phyloP scores from a whole-genome alignment of 305 asterid genomes.

The Ilex paraguariensis region DNA sequence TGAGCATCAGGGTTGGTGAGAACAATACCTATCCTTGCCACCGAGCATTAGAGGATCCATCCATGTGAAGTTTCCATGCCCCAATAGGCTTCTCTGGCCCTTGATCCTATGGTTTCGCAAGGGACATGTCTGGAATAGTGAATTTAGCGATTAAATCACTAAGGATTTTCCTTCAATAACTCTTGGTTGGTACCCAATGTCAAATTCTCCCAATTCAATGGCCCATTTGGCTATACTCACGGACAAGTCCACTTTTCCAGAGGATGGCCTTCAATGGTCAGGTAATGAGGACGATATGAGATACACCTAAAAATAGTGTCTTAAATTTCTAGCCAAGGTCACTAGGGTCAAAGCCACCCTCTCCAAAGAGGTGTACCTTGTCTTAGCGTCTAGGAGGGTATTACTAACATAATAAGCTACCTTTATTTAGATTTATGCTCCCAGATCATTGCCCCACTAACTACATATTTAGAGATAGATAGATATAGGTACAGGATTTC shows the following conservation, averaged over 20 bases:
- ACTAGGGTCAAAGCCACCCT: not conserved
- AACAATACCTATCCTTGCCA: no score
- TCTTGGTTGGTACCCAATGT: not conserved
- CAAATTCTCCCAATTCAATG: no score
- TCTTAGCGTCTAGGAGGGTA: no score
- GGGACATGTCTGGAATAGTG: not conserved
- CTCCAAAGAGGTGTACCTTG: no score
- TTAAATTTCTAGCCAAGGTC: no score
- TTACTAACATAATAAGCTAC: not conserved
- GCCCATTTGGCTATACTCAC: not conserved
- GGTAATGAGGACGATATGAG: not conserved
- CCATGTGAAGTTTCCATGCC: no score
- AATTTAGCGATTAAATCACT: not conserved
- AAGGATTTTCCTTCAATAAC: not conserved
- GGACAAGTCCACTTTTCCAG: not conserved
- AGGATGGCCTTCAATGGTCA: not conserved
- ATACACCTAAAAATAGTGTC: not conserved
- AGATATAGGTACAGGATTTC: no score
- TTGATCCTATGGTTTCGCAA: no score
- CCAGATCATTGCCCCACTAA: not conserved
- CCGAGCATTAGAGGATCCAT: no score
- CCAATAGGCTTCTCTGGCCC: no score
- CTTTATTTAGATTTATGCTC: not conserved
- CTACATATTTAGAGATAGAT: no score
- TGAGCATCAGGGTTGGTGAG: no score